Conservation (phyloP, 768 basidiomycete genomes). For the Hemileccinum rubropunctum region DNA sequence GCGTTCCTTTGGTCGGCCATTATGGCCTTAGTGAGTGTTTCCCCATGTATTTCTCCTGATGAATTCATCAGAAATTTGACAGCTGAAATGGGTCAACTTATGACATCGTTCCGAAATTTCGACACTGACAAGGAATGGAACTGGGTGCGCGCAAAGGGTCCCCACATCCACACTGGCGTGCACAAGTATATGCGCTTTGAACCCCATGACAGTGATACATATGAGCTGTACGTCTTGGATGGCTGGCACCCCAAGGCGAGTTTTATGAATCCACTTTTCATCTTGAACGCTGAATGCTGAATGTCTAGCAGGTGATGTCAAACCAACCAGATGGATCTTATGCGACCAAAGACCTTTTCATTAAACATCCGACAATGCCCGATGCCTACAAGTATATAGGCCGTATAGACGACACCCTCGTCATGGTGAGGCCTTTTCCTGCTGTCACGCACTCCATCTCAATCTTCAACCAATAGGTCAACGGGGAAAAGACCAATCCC, state of each 20-base stretch:
- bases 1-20: conserved; percentile 47
- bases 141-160: conserved; percentile 41
- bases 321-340: conserved; percentile 53
- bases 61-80: neutral
- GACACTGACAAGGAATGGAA: conserved; percentile 54
- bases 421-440: conserved; percentile 23
- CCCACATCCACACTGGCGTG: conserved; percentile 14
- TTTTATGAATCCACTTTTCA: conserved; percentile 2
- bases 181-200: conserved; percentile 42
- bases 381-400: conserved; percentile 49
- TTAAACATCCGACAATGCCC: conserved; percentile 43
- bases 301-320: conserved; percentile 18
- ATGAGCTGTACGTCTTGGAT: conserved; percentile 48
- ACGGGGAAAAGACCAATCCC: conserved; percentile 57
- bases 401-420: conserved; percentile 53
- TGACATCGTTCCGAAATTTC: conserved; percentile 49
- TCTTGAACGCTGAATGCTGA: neutral
- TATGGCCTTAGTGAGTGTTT: conserved; percentile 46
- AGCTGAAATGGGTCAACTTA: conserved; percentile 37
- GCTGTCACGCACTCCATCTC: neutral
- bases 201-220: conserved; percentile 38
- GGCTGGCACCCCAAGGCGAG: conserved; percentile 50
- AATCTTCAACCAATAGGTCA: conserved; percentile 16
- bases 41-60: neutral
- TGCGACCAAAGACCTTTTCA: conserved; percentile 54